A percentile compares a stretch with the other conserved stretches of the same genome.
Conservation (phyloP, 148 eudicot genomes). For the Fagopyrum homotropicum region DNA sequence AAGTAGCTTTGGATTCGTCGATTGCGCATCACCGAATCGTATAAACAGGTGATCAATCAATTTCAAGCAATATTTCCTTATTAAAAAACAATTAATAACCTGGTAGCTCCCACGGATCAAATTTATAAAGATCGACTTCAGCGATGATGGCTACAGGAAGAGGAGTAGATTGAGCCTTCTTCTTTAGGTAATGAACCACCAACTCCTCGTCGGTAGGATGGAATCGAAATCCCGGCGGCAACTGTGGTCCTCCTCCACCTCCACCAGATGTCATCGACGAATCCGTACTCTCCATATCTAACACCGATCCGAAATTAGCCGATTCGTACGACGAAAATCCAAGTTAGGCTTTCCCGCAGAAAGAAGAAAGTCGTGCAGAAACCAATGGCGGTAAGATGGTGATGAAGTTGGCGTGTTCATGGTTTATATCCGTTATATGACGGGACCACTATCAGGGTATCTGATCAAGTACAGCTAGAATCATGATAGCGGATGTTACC, state of each 20-base stretch:
- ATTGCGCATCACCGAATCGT: background rate
- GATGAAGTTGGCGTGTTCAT: background rate
- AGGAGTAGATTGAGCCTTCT: slow-evolving; percentile 37
- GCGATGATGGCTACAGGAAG: slow-evolving; percentile 51
- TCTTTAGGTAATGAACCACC: slow-evolving; percentile 48
- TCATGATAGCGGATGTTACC: background rate
- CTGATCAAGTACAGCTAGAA: background rate
- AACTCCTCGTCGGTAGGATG: slow-evolving; percentile 42
- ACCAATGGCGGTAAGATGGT: background rate
- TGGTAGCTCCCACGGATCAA: slow-evolving; percentile 64
- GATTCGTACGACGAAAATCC: background rate
- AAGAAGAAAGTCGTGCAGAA: background rate
- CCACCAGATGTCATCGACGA: slow-evolving; percentile 18
- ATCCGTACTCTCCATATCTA: slow-evolving; percentile 44
- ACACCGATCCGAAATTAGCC: background rate
- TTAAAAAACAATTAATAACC: slow-evolving; percentile 18
- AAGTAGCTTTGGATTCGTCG: background rate
- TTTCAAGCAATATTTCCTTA: background rate
- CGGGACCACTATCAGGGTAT: background rate
- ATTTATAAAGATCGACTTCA: slow-evolving; percentile 54
- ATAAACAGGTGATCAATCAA: background rate
- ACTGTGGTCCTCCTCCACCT: slow-evolving; percentile 30
- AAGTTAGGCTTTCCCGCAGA: background rate
- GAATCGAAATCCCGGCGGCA: slow-evolving; percentile 34
- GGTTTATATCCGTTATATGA: background rate